Conservation (phyloP, 2,329 filamentous ascomycete genomes). For the Phialemoniopsis sp. region DNA sequence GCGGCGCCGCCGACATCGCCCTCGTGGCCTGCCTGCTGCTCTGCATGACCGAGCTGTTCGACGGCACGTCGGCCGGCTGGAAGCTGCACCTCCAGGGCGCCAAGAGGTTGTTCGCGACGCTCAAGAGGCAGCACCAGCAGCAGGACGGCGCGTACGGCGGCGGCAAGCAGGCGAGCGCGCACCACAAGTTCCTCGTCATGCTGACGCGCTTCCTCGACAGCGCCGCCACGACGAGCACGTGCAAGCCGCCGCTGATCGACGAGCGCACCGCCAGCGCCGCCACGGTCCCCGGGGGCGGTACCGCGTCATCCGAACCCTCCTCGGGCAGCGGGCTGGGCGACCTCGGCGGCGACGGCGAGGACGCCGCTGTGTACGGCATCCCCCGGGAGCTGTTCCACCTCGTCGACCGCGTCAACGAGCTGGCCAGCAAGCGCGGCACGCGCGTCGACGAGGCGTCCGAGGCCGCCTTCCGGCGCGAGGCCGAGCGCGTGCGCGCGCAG, state of each 20-base stretch:
- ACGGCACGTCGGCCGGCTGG: slow-evolving; percentile 34
- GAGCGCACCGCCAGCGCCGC: slow-evolving; percentile 18
- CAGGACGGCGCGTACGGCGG: slow-evolving; percentile 25
- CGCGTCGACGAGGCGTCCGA: slow-evolving; percentile 24
- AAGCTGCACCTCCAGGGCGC: slow-evolving; percentile 36
- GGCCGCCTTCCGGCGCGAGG: slow-evolving; percentile 20
- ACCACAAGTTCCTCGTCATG: slow-evolving; percentile 21
- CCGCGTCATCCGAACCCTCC: background rate
- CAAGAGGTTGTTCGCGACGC: slow-evolving; percentile 27
- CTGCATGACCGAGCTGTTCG: slow-evolving; percentile 36
- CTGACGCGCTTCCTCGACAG: slow-evolving; percentile 26
- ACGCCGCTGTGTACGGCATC: slow-evolving; percentile 28
- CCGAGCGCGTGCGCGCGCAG: slow-evolving; percentile 22
- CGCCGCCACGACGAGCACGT: slow-evolving; percentile 26
- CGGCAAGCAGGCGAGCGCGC: slow-evolving; percentile 23
- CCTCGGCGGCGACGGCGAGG: slow-evolving; percentile 10
- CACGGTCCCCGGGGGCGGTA: background rate
- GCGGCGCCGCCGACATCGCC: slow-evolving; percentile 13
- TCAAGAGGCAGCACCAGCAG: slow-evolving; percentile 12
- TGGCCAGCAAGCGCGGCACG: no score
- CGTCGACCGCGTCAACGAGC: slow-evolving; percentile 6
- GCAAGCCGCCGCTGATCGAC: slow-evolving; percentile 25
- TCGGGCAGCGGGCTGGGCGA: background rate
- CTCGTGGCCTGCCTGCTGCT: slow-evolving; percentile 33
- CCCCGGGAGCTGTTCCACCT: slow-evolving; percentile 28